Base-by-base conservation (phyloP, 2,329 filamentous ascomycete genomes). In the Neoscytalidium dimidiatum region DNA sequence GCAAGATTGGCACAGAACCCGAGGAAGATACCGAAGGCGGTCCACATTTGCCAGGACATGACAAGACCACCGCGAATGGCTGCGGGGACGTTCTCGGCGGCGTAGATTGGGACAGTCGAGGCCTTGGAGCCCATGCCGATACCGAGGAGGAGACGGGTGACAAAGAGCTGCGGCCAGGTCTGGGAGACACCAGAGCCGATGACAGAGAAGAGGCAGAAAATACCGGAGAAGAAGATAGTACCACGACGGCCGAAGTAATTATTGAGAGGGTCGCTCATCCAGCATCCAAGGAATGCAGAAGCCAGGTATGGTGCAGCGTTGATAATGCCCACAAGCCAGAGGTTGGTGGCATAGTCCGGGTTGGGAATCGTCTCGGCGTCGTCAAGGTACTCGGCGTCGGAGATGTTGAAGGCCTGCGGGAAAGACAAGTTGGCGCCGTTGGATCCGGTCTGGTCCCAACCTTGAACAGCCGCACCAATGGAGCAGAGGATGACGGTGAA, bases 401-500 rank as follows among this genome's bases (percentile, higher is more conserved):
- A 84, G 62, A 90, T 82, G 14, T 80, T 79, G 56, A 88, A 87
- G 33, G 81, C 81, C 0, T 74, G 66, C 0, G 86, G 86, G 68
- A 89, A 89, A 62, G 84, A 84, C 68, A 90, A 78, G 69, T 87
- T 90, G 64, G 88, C 87, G 41, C 77, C 76, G 68, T 79, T 65
- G 38, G 35, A 48, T 21, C 64, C 87, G 21, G 87, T 89, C 74
- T 89, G 86, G 68, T 90, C 88, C 88, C 87, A 90, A 26, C 88
- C 87, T 65, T 81, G 77, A 9, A 90, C 87, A n/a, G 88, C 88
- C 17, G 89, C 89, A 58, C 87, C 88, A 61, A 91, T 85, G 46
- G 89, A 90, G 74, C 88, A 90, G 23, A 87, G 85, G 11, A 85
- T 79, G 68, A 92, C 89, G 41, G 89, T 90, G 68, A 89, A 82